phyloP scores from a whole-genome alignment of 805 yeast genomes.

The Kuraishia ogatae region DNA sequence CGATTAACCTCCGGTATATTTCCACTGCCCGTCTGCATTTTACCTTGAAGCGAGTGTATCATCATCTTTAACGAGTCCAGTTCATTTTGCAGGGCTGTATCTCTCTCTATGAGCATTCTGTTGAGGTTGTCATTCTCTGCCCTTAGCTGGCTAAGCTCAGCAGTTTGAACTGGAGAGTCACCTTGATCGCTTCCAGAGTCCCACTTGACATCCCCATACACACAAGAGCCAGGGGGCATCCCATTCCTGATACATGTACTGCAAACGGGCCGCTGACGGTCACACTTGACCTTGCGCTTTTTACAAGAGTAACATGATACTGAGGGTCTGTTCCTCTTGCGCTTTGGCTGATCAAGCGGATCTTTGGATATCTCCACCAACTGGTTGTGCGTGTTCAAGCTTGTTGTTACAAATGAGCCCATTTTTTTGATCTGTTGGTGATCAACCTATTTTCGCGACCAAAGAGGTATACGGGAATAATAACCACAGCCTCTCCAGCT shows the following conservation, averaged over 20 bases:
- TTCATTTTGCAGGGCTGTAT: background rate
- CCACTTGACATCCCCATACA: constrained; percentile 7
- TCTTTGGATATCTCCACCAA: constrained; percentile 8
- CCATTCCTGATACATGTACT: constrained; percentile 19
- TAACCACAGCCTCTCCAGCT: background rate
- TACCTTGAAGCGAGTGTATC: background rate
- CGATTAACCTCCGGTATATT: background rate
- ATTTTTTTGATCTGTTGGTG: background rate
- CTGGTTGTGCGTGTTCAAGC: constrained; percentile 11
- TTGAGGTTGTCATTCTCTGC: background rate
- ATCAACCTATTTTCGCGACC: background rate
- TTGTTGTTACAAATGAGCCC: constrained; percentile 9
- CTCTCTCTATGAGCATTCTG: background rate
- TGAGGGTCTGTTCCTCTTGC: constrained; percentile 31
- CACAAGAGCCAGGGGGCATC: constrained; percentile 14
- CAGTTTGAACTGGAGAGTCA: background rate
- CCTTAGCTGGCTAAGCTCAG: background rate
- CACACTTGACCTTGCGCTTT: constrained; percentile 36
- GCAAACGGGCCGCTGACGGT: constrained; percentile 24
- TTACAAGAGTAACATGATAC: constrained; percentile 39
- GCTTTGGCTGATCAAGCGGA: constrained; percentile 7
- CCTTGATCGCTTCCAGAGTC: background rate
- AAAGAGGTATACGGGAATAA: background rate
- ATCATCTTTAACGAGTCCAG: background rate
- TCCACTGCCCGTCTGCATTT: background rate